Evolutionary conservation across 352 stramenopile species (phyloP).

Genomic region (Phytopythium litorale): DNA sequence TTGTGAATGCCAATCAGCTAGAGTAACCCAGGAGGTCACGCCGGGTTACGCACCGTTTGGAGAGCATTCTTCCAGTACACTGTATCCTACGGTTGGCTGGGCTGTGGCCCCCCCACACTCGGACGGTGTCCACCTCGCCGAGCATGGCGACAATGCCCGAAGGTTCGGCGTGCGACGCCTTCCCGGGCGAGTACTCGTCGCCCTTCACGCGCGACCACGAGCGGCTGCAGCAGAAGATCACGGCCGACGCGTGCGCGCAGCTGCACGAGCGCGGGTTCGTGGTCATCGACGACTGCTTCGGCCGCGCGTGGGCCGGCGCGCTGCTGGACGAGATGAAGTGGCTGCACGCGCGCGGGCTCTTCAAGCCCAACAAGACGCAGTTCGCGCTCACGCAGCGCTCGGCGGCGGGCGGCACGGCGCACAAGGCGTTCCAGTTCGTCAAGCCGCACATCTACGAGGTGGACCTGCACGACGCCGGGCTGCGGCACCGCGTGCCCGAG

Average conservation of each 20-base stretch:
- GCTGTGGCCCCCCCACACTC: too few species aligned
- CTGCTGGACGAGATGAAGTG: constrained; percentile 66
- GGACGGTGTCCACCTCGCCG: too few species aligned
- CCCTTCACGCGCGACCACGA: constrained; percentile 53
- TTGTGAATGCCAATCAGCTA: too few species aligned
- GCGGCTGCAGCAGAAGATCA: constrained; percentile 45
- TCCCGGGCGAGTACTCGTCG: constrained; percentile 38
- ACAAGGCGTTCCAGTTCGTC: constrained; percentile 48
- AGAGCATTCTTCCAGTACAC: too few species aligned
- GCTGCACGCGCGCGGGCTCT: constrained; percentile 43
- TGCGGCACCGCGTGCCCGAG: constrained; percentile 54
- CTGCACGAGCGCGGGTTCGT: constrained; percentile 50
- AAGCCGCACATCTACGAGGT: constrained; percentile 87
- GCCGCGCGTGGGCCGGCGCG: constrained; percentile 41
- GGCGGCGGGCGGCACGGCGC: constrained; percentile 11
- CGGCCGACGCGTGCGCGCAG: constrained; percentile 29
- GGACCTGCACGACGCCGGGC: constrained; percentile 62
- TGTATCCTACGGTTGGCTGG: too few species aligned
- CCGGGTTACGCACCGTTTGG: too few species aligned
- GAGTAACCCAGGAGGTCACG: too few species aligned
- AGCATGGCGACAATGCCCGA: not conserved
- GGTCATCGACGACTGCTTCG: constrained; percentile 71
- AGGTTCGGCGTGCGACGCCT: constrained; percentile 8
- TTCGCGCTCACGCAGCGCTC: constrained; percentile 54
- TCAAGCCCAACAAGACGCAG: constrained; percentile 81